Base-by-base conservation (phyloP, 1,139 yeast species). In the Pichia sp. region DNA sequence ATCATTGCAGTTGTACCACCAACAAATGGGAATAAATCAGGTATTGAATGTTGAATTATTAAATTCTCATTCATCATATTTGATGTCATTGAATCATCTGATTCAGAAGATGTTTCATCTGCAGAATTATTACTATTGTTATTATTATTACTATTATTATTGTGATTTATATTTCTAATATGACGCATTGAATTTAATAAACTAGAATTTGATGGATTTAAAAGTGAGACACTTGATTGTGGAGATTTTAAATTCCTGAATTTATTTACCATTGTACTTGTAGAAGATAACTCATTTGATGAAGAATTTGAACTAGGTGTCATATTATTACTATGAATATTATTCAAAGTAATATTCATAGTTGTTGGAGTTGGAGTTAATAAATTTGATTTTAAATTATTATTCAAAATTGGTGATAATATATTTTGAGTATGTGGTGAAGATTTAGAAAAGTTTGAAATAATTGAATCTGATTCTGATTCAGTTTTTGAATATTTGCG, bases 1-100 rank as follows among this genome's bases (percentile, higher is more conserved):
- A 79, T 79, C 84, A 79, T 78, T 42, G 74, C 75, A 45, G 76
- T 79, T 30, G 79, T 76, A 52, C 78, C 73, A 43, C 72, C 79
- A 57, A 69, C 76, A 60, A 70, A 72, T 8, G 76, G 72, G 38
- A 67, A 65, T 50, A 61, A 57, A 47, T 72, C 74, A 27, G 62
- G 64, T 9, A 60, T 55, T 36, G 49, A 43, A 28, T 53, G 59
- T 10, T 52, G 56, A 43, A 49, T 45, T 36, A 44, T 42, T 9
- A 47, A 44, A 33, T 39, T 46, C 18, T 47, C 49, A 36, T 34
- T 47, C 10, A 35, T 36, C 27, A 40, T 39, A 11, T 30, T 42
- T 7, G 46, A 34, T 8, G 48, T 42, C 4, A 39, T 39, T n/a
- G 39, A 36, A 18, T 1, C 18, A 18, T 18, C 18, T 18, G 18